Percentiles rank a stretch among this genome's conserved stretches.
Evolutionary conservation across 148 eudicot genomes (phyloP).

Genomic region (Talinum fruticosum): DNA sequence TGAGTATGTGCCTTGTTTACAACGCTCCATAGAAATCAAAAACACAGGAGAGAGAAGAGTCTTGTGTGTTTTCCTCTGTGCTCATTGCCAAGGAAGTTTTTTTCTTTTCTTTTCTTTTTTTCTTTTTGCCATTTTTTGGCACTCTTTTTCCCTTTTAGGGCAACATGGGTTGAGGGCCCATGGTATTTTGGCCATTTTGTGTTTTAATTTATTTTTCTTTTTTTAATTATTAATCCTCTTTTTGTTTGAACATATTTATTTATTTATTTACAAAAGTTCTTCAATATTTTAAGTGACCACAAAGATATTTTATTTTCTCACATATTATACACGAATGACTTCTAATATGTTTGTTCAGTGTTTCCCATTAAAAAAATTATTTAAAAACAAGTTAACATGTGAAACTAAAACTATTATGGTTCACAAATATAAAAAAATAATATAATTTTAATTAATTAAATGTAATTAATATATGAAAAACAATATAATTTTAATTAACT

Average conservation of each 20-base stretch:
- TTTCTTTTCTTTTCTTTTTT: background rate
- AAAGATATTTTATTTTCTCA: too few relatives aligned
- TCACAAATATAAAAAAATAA: too few relatives aligned
- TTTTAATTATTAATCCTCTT: background rate
- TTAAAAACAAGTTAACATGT: too few relatives aligned
- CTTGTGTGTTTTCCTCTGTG: background rate
- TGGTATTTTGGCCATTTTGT: slow-evolving; percentile 7
- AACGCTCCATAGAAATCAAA: slow-evolving; percentile 20
- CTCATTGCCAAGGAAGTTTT: background rate
- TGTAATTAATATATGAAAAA: too few relatives aligned
- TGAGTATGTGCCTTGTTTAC: slow-evolving; percentile 21
- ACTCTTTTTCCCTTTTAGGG: slow-evolving; percentile 3
- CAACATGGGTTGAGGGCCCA: slow-evolving; percentile 7
- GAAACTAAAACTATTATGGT: too few relatives aligned
- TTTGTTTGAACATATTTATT: background rate
- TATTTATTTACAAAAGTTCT: too few relatives aligned
- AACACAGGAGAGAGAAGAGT: background rate
- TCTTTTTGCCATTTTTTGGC: background rate
- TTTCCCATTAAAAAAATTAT: too few relatives aligned
- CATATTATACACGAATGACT: too few relatives aligned
- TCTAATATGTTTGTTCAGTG: too few relatives aligned
- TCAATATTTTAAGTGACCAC: too few relatives aligned
- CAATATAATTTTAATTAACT: background rate
- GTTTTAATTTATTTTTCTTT: background rate
- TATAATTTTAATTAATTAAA: too few relatives aligned